Percentiles rank a stretch among this genome's conserved stretches.
These are phyloP conservation scores for Cutaneotrichosporon sp. DNA, from an alignment of 1,284 basidiomycete genomes.

Conservation along the genomic window DNA sequence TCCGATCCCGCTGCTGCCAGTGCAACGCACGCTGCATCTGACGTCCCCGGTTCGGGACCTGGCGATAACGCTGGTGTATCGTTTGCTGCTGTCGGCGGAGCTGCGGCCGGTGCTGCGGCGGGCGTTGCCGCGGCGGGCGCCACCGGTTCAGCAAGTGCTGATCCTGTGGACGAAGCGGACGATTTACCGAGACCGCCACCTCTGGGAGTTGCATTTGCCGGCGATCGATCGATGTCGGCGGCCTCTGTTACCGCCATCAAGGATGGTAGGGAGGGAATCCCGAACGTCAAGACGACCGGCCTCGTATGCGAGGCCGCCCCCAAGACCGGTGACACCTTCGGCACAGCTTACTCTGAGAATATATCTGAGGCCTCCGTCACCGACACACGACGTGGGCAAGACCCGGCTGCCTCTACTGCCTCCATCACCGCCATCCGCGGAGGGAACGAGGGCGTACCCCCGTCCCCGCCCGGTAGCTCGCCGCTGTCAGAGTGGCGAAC, in stretches of 20 bases:
- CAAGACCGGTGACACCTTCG: slow-evolving; percentile 3
- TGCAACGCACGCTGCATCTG: too few relatives aligned
- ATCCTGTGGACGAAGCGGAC: not conserved
- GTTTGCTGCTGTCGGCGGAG: too few relatives aligned
- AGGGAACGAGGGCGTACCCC: slow-evolving; percentile 31
- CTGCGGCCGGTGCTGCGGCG: not conserved
- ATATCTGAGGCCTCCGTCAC: not conserved
- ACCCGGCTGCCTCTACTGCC: slow-evolving; percentile 31
- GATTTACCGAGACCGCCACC: too few relatives aligned
- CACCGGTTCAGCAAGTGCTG: too few relatives aligned
- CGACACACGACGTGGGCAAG: slow-evolving; percentile 24
- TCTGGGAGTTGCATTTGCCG: too few relatives aligned
- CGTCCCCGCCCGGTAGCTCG: not conserved
- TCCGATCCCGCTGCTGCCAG: too few relatives aligned
- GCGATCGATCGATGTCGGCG: not conserved
- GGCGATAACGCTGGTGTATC: too few relatives aligned
- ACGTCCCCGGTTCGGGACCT: too few relatives aligned
- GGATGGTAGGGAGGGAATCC: not conserved
- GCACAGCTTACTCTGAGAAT: not conserved
- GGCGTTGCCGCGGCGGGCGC: not conserved
- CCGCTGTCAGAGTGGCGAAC: not conserved
- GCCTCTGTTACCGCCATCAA: not conserved
- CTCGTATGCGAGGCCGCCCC: not conserved
- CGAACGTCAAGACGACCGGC: not conserved
- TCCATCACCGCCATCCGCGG: slow-evolving; percentile 41